Evolutionary conservation across 768 basidiomycete genomes (phyloP), one percentile per base, ranked within the genome.

Genomic region (Leccinum broughii): DNA sequence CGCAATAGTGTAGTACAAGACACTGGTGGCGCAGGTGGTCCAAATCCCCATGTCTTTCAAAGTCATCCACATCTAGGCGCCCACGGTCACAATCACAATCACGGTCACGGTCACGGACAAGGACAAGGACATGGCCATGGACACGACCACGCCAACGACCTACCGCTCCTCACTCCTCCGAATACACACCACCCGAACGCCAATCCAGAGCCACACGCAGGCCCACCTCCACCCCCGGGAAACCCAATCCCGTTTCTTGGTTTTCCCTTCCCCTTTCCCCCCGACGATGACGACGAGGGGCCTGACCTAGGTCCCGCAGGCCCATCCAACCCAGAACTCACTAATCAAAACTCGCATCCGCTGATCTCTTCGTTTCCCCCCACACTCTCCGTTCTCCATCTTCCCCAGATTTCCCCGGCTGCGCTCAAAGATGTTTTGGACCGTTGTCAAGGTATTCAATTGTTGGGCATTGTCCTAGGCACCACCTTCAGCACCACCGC

Each of bases 301-400:
- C 59, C 57, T 13, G 56, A 46, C 10, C 32, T 15, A 9, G 65
- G 37, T 15, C 56, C 59, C 15, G 46, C 62, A 46, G 55, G 55
- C 20, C 59, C 34, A 15, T 58, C 51, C 3, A 26, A 44, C n/a
- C 58, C 39, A 2, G 56, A 57, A 14, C 11, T 66, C 72, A 24
- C 69, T 72, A 62, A 62, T 13, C 51, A 37, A 0, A 53, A n/a
- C 50, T 20, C 14, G 4, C 62, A 66, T 78, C 46, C 73, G 62
- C 66, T 68, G 63, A 2, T 76, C 72, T 10, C 70, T 69, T 39
- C 75, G 71, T 7, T 72, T 62, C 17, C 70, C 78, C 48, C 58
- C 65, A 52, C 83, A 72, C 15, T 80, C 79, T 61, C 61, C 3
- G 46, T 51, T 3, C 65, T 70, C 14, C 62, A 65, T 53, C 62